Evolutionary conservation across 345 rosid genomes (phyloP).

Genomic region (Stellera chamaejasme): DNA sequence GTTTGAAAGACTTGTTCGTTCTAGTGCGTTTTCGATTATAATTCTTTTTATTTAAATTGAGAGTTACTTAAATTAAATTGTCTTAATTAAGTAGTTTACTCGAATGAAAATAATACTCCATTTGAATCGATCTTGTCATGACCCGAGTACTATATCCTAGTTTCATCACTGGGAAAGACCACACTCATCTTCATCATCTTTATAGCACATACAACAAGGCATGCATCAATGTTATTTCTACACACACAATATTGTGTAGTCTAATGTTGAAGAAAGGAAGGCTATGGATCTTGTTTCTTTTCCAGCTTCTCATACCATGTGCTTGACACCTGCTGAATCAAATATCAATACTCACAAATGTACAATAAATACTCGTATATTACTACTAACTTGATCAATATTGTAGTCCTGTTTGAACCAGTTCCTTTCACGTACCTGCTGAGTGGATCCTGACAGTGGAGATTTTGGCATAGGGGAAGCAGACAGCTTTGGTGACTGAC

Average conservation of each 20-base stretch:
- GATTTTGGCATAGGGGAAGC: constrained; percentile 38
- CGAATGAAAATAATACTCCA: no score
- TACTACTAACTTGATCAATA: no score
- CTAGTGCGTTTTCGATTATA: no score
- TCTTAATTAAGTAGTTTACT: no score
- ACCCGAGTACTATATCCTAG: no score
- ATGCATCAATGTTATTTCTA: neutral
- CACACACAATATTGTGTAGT: no score
- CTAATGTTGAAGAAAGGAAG: neutral
- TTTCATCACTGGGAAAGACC: no score
- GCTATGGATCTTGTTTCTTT: constrained; percentile 7
- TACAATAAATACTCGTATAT: neutral
- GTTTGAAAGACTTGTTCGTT: no score
- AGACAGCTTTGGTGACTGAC: constrained; percentile 39
- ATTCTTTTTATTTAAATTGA: no score
- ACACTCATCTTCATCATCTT: neutral
- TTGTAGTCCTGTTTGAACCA: neutral
- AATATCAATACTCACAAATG: neutral
- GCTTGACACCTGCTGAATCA: constrained; percentile 30
- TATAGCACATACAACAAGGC: neutral
- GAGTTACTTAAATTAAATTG: no score
- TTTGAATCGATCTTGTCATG: no score
- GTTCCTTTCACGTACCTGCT: constrained; percentile 20
- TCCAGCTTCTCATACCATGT: constrained; percentile 43
- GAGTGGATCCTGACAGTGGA: constrained; percentile 23